phyloP scores from a whole-genome alignment of 2,329 filamentous ascomycete species.

The Diaporthe nobilis region DNA sequence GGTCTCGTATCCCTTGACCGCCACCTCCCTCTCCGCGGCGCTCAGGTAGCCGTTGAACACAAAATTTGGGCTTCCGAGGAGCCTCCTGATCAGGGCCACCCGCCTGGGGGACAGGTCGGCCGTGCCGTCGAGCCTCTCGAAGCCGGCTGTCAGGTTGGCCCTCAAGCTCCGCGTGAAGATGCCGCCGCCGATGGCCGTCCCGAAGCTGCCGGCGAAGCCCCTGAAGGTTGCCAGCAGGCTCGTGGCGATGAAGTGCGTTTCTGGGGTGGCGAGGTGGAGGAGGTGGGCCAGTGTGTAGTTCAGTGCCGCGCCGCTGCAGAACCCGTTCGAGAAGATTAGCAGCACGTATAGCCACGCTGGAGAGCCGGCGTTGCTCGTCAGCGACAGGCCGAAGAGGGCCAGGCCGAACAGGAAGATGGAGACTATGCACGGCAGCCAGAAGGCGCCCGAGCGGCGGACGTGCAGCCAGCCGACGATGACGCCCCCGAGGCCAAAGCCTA shows the following conservation, averaged over 20 bases:
- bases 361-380: conserved; percentile 66
- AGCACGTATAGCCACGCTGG: conserved; percentile 68
- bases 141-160: conserved; percentile 68
- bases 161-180: conserved; percentile 77
- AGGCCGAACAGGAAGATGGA: conserved; percentile 74
- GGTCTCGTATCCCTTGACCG: conserved; percentile 62
- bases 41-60: conserved; percentile 61
- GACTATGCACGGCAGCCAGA: conserved; percentile 75
- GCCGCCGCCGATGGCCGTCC: conserved; percentile 83
- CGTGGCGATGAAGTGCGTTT: conserved; percentile 81
- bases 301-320: conserved; percentile 78
- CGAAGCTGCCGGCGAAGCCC: conserved; percentile 85
- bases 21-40: conserved; percentile 59
- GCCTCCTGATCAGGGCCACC: conserved; percentile 58
- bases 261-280: conserved; percentile 76
- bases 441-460: conserved; percentile 79
- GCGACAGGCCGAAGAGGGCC: conserved; percentile 70
- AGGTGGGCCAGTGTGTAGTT: conserved; percentile 89
- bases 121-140: conserved; percentile 61
- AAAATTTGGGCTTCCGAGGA: conserved; percentile 66
- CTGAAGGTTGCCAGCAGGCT: conserved; percentile 84
- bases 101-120: conserved; percentile 52
- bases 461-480: conserved; percentile 82
- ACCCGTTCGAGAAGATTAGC: conserved; percentile 78
- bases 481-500: conserved; percentile 82